Base-by-base conservation (phyloP, 202 grass and related monocot genomes). In the Setaria viridis region DNA sequence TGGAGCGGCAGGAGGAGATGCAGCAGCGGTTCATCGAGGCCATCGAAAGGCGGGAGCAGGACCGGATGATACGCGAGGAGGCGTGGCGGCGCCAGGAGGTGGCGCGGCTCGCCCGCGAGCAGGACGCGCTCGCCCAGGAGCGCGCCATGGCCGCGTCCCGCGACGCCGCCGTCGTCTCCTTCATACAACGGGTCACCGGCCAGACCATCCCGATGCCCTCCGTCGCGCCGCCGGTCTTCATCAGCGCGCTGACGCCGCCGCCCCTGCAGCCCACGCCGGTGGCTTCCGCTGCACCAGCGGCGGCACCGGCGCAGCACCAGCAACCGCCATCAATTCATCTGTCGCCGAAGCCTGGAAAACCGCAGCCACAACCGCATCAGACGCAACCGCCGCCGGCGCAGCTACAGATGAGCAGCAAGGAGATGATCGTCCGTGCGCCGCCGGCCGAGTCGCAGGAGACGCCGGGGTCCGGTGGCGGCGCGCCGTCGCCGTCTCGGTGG, bases 1-100 rank as follows among this genome's bases (percentile, higher is more conserved):
- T 96, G 93, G 92, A 96, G 85, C 90, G 90, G 82, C 97, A 96
- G 90, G 93, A 99, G 88, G 82, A 87, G 55, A 99, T 94, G 93
- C 97, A 99, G 82, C 86, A 87, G 39, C 81, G 87, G 3, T 93
- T 99, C 54, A 79, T 99, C 0, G 93, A 94, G 77, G 87, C 92
- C 32, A 88, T 99, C 6, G 93, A 99, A 77, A 73, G 90, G 41
- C 80, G 97, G 17, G 97, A 99, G 58, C 93, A 96, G 65, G 97
- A 99, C 34, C 79, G 97, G 72, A 94, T 93, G 90, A 90, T 93
- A 54, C 90, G 93, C 49, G 97, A 96, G 69, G 97, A 99, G 77
- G 91, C 97, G 2, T 99, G 97, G 97, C 84, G 93, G 64, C 67
- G 89, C 20, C 93, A 96, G 90, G 92, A 99, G 91, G 87, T 94